Conservation (phyloP, 768 basidiomycete species). For the Lactarius psammicola region DNA sequence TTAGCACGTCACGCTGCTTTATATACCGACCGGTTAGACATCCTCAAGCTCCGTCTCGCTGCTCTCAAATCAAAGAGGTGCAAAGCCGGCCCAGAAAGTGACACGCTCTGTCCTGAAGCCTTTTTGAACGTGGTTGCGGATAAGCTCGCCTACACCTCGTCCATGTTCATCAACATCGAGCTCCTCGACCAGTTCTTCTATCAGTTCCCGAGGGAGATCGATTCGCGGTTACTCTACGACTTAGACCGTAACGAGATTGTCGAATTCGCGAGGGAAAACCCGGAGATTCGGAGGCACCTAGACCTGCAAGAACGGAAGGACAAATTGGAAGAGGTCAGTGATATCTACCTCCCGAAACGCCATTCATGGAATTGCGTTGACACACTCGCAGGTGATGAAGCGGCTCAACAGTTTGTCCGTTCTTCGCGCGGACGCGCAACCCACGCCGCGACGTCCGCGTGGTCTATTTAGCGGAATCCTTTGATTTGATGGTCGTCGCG, state of each 20-base stretch:
- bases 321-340: conserved; percentile 84
- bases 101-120: conserved; percentile 91
- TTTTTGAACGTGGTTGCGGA: conserved; percentile 97
- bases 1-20: conserved; percentile 90
- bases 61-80: conserved; percentile 90
- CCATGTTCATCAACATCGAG: conserved; percentile 99
- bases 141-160: conserved; percentile 92
- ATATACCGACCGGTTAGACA: conserved; percentile 74
- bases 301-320: conserved; percentile 97
- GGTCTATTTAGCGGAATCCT: conserved; percentile 81
- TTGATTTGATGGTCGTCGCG: conserved; percentile 45
- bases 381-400: conserved; percentile 74
- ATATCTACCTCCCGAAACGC: not conserved
- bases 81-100: conserved; percentile 80
- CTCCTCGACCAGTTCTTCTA: conserved; percentile 98
- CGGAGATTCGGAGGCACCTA: conserved; percentile 78
- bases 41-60: conserved; percentile 82
- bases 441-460: conserved; percentile 67
- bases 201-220: conserved; percentile 98
- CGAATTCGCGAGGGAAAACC: conserved; percentile 95
- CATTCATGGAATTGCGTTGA: not conserved
- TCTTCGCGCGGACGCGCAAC: conserved; percentile 78
- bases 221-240: conserved; percentile 88
- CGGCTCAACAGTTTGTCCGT: conserved; percentile 90
- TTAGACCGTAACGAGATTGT: conserved; percentile 88